Evolutionary conservation across 2,329 filamentous ascomycete species (phyloP).

Genomic region (Cladophialophora chaetospira): DNA sequence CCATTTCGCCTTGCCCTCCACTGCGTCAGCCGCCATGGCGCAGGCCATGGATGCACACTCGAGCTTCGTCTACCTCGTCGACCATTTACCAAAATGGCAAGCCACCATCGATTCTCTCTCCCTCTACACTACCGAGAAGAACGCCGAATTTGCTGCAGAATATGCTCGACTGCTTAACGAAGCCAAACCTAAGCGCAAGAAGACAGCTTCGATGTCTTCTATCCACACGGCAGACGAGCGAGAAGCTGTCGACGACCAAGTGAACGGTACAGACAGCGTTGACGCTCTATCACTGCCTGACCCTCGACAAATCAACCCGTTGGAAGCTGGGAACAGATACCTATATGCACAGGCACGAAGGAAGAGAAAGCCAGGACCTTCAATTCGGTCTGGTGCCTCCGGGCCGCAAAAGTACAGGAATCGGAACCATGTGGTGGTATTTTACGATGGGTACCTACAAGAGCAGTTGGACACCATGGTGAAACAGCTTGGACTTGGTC

Average conservation of each 20-base stretch:
- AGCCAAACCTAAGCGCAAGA: conserved; percentile 44
- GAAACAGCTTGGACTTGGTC: conserved; percentile 74
- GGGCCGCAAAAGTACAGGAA: conserved; percentile 62
- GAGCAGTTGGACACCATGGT: conserved; percentile 80
- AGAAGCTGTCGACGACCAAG: conserved; percentile 2
- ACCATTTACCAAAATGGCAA: conserved; percentile 50
- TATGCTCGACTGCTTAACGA: conserved; percentile 42
- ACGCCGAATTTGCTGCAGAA: conserved; percentile 47
- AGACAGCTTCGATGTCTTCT: conserved; percentile 43
- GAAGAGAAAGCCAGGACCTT: conserved; percentile 39
- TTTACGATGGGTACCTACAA: conserved; percentile 87
- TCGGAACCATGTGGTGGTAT: conserved; percentile 79
- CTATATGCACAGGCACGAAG: conserved; percentile 40
- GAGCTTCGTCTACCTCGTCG: conserved; percentile 48
- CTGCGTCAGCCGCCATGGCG: conserved; percentile 13
- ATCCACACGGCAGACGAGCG: conserved; percentile 38
- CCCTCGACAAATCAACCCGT: conserved; percentile 26
- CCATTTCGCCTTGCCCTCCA: neutral
- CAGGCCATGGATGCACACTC: conserved; percentile 45
- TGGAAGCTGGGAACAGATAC: conserved; percentile 31
- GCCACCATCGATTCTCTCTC: conserved; percentile 46
- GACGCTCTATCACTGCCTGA: conserved; percentile 11
- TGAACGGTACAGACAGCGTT: conserved; percentile 2
- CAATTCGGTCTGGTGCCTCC: conserved; percentile 38
- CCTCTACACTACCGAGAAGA: conserved; percentile 43